Base-by-base conservation (phyloP, 1,284 basidiomycete species). In the Irpex rosettiformis region DNA sequence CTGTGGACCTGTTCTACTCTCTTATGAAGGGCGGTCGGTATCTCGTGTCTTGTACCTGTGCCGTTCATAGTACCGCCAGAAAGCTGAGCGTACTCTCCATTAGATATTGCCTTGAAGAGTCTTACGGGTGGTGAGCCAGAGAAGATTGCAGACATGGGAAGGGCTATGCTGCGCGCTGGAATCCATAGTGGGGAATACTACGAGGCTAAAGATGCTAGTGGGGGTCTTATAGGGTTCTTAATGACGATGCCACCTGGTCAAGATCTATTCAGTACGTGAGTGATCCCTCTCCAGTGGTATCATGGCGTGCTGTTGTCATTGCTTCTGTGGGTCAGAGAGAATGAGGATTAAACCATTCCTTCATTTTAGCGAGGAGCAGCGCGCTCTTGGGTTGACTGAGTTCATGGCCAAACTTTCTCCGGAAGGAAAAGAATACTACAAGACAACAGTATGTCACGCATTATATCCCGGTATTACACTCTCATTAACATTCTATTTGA, bases 191-290 rank as follows among this genome's bases (percentile, higher is more conserved):
- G 66, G 5, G 64, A 68, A 43, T 65, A 61, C 45, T 66, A 66
- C 55, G 59, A 64, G 11, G 66, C 66, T 0, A 58, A 45, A 1
- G 56, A 65, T 33, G 62, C 56, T 48, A 60, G 56, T 10, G 61
- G 48, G 21, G 61, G 62, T 21, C 56, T 66, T 1, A 51, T 64
- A 4, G 66, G 66, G 0, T 68, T 58, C 58, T 47, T 62, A 37
- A 58, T 64, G 29, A 62, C 62, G 58, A 64, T 62, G 56, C 65
- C 66, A 0, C 65, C 65, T 1, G 61, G 62, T 1, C 56, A 60
- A 18, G 64, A 64, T 21, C 55, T 63, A 4, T 62, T 64, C 54
- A 63, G 62, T 54, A 66, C 64, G 66, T 67, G 56, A 4, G 63
- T 56, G 3, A 18, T 4, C 4, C 22, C 10, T 7, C n/a, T n/a